These are phyloP conservation scores for Pseudocercospora cruenta DNA, from an alignment of 2,329 filamentous ascomycete species.

Conservation along the genomic window DNA sequence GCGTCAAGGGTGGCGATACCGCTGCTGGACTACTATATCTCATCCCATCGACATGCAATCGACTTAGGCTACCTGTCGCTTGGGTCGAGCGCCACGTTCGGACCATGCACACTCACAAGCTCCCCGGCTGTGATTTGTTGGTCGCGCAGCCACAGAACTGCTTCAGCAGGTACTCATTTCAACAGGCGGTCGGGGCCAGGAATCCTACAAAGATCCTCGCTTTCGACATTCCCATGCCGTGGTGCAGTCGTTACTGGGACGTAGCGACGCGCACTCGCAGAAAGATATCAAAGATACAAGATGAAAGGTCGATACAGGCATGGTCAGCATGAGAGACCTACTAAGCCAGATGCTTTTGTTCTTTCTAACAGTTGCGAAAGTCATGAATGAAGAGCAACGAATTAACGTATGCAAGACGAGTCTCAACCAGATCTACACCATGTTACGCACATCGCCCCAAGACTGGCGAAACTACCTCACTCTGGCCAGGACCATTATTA, in stretches of 20 bases:
- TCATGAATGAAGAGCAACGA: conserved; percentile 36
- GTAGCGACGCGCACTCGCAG: background rate
- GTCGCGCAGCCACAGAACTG: conserved; percentile 8
- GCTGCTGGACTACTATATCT: background rate
- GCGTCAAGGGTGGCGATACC: conserved; percentile 9
- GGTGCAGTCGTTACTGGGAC: conserved; percentile 10
- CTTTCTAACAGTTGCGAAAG: conserved; percentile 22
- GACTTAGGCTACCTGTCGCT: conserved; percentile 5
- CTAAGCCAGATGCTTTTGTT: conserved; percentile 19
- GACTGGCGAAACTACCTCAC: conserved; percentile 33
- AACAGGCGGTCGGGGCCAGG: background rate
- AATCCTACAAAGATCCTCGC: conserved; percentile 5
- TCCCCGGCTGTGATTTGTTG: conserved; percentile 1
- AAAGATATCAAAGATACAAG: conserved; percentile 7
- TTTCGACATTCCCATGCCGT: conserved; percentile 5
- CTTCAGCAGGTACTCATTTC: conserved; percentile 7
- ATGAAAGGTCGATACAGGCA: conserved; percentile 12
- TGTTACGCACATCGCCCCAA: conserved; percentile 38
- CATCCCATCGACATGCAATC: conserved; percentile 5
- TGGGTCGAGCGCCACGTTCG: conserved; percentile 9
- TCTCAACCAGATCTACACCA: conserved; percentile 39
- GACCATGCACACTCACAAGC: conserved; percentile 1
- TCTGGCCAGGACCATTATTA: conserved; percentile 44
- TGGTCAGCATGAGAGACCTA: conserved; percentile 21
- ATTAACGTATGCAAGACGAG: conserved; percentile 37